Evolutionary conservation across 257 asterid genomes (phyloP).

Genomic region (Perilla frutescens): DNA sequence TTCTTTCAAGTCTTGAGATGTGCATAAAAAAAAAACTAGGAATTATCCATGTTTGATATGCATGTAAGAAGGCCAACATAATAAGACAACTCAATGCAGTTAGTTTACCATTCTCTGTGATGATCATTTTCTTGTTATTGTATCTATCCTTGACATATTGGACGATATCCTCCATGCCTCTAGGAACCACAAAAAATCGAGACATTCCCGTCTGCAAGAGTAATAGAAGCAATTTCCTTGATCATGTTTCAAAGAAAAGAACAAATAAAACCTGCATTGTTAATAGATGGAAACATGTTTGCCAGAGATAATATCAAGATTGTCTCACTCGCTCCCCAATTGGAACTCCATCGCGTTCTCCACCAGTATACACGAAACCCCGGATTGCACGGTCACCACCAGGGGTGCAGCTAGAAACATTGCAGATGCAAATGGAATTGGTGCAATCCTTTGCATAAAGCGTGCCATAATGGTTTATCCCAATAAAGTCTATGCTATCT

Average conservation of each 20-base stretch:
- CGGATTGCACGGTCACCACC: constrained; percentile 62
- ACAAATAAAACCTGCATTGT: neutral
- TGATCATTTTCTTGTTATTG: constrained; percentile 63
- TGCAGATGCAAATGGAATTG: constrained; percentile 55
- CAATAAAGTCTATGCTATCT: constrained; percentile 70
- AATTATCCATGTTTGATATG: no score
- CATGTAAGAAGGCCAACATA: no score
- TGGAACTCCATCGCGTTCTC: constrained; percentile 56
- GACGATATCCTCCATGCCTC: constrained; percentile 67
- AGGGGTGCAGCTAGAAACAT: constrained; percentile 43
- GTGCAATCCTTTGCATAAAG: constrained; percentile 76
- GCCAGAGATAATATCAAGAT: neutral
- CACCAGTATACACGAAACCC: constrained; percentile 53
- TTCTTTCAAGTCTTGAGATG: neutral
- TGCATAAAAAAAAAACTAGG: neutral
- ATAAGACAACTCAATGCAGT: no score
- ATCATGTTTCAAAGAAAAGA: neutral
- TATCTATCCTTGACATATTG: constrained; percentile 63
- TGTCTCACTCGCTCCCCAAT: constrained; percentile 74
- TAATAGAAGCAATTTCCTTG: no score
- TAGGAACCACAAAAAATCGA: constrained; percentile 59
- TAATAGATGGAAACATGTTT: neutral
- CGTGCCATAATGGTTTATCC: constrained; percentile 72
- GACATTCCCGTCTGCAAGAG: constrained; percentile 58
- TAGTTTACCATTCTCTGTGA: constrained; percentile 72